Evolutionary conservation across 768 basidiomycete genomes (phyloP), one percentile per base, ranked within the genome.

Genomic region (Panellus pusillus): DNA sequence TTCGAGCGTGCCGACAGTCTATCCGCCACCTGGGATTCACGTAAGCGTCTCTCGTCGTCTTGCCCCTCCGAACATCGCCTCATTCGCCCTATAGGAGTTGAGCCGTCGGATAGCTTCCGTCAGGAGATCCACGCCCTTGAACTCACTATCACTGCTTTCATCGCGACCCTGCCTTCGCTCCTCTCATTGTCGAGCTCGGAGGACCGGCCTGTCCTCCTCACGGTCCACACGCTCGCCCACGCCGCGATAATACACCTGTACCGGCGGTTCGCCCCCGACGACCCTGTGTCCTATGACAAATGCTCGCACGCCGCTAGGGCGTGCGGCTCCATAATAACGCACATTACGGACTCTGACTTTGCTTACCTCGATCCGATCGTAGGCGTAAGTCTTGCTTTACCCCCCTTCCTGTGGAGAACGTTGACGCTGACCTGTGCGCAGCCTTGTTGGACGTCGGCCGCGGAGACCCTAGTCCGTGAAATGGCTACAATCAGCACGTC

Each of bases 341-440:
- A 82, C 55, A 74, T 89, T 50, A 67, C 75, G 20, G 85, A 89
- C 20, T 68, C 77, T 60, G 87, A 90, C 61, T 86, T 81, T 57
- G 77, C 79, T 36, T 86, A 82, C 68, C 75, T 90, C n/a, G 89
- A 91, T 70, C 89, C 89, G 20, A 81, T 90, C 58, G 76, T 90
- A 57, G 87, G 84, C 47, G 88, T 90, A 73, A 59, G 86, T 70
- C 44, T 36, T 36, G 41, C 47, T 56, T 39, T 40, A 51, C 36
- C 53, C 9, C 41, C 38, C 35, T 57, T 29, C 28, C 51, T 12
- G 52, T 40, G 59, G 24, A 3, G 24, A 24, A 24, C 24, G 39
- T 62, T 52, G 28, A 45, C 28, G 6, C 40, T 35, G 46, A 43
- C 18, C 44, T 62, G 37, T 40, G 52, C 27, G 29, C 59, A 88